Conservation (phyloP, 2,329 filamentous ascomycete species). For the Penicillium sp. region DNA sequence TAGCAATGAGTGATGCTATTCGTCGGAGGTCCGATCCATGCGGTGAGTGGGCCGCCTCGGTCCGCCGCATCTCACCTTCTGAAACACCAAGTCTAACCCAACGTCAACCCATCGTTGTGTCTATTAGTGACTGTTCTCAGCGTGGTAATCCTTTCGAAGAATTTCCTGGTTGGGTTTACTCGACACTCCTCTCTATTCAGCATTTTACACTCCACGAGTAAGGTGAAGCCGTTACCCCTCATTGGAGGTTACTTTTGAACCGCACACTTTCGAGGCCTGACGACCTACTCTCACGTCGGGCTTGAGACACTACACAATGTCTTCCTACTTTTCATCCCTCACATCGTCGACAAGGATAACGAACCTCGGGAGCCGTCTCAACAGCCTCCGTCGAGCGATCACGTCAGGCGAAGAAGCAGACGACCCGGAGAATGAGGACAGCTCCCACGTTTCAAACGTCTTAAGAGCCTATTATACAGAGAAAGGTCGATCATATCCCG, state of each 20-base stretch:
- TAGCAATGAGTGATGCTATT: background rate
- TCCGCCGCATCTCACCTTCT: background rate
- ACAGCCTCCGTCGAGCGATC: slow-evolving; percentile 50
- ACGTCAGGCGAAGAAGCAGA: slow-evolving; percentile 39
- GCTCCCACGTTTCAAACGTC: slow-evolving; percentile 91
- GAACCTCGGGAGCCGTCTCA: slow-evolving; percentile 55
- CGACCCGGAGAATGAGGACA: slow-evolving; percentile 62
- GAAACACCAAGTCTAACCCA: background rate
- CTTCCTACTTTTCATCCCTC: slow-evolving; percentile 76
- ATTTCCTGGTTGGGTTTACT: no score
- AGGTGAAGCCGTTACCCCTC: slow-evolving; percentile 3
- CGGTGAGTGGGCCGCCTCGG: slow-evolving; percentile 5
- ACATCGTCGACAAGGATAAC: slow-evolving; percentile 44
- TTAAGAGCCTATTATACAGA: slow-evolving; percentile 90
- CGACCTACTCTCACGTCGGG: background rate
- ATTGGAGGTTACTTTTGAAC: no score
- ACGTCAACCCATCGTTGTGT: background rate
- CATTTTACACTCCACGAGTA: background rate
- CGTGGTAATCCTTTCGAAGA: no score
- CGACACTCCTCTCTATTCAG: background rate
- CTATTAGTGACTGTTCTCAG: background rate
- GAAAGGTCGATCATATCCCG: slow-evolving; percentile 74
- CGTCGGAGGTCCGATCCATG: background rate
- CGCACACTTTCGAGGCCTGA: no score
- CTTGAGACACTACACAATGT: no score